These are phyloP conservation scores for Mycosarcoma maydis DNA, from an alignment of 1,284 basidiomycete genomes.

Conservation along the genomic window DNA sequence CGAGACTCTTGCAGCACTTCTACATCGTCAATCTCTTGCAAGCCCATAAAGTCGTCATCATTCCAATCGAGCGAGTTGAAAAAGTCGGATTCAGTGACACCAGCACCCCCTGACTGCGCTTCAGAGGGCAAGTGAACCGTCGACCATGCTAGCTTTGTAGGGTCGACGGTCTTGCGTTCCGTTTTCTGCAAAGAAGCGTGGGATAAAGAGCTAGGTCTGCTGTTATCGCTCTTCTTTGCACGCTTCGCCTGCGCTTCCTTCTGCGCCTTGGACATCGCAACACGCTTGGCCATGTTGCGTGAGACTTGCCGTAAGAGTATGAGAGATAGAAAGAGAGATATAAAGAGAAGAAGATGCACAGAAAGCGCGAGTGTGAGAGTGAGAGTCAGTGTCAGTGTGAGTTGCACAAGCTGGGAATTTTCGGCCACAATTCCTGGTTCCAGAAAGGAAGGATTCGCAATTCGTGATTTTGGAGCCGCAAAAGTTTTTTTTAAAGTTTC, in stretches of 20 bases:
- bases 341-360: not conserved
- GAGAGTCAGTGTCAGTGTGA: no score
- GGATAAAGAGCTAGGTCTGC: slow-evolving; percentile 5
- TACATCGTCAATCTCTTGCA: slow-evolving; percentile 62
- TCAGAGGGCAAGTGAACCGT: slow-evolving; percentile 47
- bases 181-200: slow-evolving; percentile 5
- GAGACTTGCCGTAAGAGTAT: not conserved
- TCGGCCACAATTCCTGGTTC: no score
- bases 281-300: slow-evolving; percentile 24
- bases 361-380: no score
- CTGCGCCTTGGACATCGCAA: not conserved
- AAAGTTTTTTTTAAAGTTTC: slow-evolving; percentile 17
- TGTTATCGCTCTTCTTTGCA: not conserved
- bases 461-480: not conserved
- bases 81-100: slow-evolving; percentile 48
- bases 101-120: slow-evolving; percentile 41
- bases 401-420: no score
- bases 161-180: slow-evolving; percentile 29
- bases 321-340: not conserved
- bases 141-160: slow-evolving; percentile 44
- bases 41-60: slow-evolving; percentile 63
- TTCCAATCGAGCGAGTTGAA: slow-evolving; percentile 42
- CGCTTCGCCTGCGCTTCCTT: slow-evolving; percentile 4
- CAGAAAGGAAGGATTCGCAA: not conserved
- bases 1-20: slow-evolving; percentile 51